Conservation (phyloP, 345 rosid species). For the Acer yangbiense region DNA sequence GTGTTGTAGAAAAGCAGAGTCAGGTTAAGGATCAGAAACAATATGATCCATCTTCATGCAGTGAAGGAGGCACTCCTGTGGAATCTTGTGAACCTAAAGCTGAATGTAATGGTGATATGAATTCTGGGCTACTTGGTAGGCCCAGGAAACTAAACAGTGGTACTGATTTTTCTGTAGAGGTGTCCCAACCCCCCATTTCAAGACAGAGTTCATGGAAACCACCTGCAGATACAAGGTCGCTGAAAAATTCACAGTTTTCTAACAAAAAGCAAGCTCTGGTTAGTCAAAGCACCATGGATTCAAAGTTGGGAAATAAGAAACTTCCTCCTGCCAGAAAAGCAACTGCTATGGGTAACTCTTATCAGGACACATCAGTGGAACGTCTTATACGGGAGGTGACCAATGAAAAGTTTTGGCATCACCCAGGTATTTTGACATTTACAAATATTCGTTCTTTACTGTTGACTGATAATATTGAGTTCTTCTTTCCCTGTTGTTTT, state of each 20-base stretch:
- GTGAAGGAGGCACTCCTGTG: conserved; percentile 49
- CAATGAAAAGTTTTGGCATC: conserved; percentile 91
- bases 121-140: conserved; percentile 49
- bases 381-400: conserved; percentile 98
- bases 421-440: conserved; percentile 52
- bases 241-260: conserved; percentile 51
- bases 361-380: conserved; percentile 99
- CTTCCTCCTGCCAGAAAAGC: conserved; percentile 62
- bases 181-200: conserved; percentile 47
- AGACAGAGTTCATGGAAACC: conserved; percentile 90
- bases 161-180: conserved; percentile 57
- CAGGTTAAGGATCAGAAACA: conserved; percentile 66
- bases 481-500: neutral
- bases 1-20: conserved; percentile 52
- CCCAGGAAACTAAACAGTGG: conserved; percentile 65
- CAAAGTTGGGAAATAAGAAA: conserved; percentile 74
- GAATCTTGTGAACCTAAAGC: conserved; percentile 57
- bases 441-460: conserved; percentile 6
- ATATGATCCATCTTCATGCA: conserved; percentile 43
- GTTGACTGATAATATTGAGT: conserved; percentile 5
- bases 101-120: conserved; percentile 72
- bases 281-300: conserved; percentile 68
- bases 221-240: conserved; percentile 56
- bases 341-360: conserved; percentile 38
- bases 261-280: conserved; percentile 52